phyloP scores from a whole-genome alignment of 129 eudicot species.

The Oenanthe sinensis region DNA sequence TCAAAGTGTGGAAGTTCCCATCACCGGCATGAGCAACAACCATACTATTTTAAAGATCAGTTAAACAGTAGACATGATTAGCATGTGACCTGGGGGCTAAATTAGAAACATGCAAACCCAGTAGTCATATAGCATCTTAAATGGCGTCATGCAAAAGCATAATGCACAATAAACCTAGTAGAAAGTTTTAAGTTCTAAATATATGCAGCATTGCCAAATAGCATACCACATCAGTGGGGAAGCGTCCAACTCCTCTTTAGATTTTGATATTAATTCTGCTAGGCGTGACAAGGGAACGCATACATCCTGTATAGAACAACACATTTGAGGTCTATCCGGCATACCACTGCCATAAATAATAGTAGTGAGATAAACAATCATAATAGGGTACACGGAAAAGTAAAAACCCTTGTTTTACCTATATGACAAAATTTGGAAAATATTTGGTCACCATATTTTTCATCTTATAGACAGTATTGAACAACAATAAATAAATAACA shows the following conservation, averaged over 20 bases:
- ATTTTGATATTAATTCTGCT: constrained; percentile 73
- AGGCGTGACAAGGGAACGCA: constrained; percentile 87
- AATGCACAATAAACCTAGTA: neutral
- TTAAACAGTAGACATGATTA: neutral
- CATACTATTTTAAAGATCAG: constrained; percentile 40
- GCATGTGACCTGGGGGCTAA: neutral
- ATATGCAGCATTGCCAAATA: neutral
- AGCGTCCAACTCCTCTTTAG: constrained; percentile 62
- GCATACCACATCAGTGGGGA: constrained; percentile 65
- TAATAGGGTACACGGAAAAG: neutral
- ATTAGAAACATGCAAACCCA: neutral
- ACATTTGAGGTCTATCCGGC: neutral
- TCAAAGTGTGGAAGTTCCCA: constrained; percentile 81
- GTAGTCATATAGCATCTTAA: neutral
- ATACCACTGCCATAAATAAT: neutral
- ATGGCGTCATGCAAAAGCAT: neutral
- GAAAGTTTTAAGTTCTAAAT: neutral
- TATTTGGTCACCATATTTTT: neutral
- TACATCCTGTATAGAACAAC: constrained; percentile 55
- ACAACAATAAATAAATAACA: no score
- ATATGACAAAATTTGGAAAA: neutral
- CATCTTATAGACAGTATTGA: neutral
- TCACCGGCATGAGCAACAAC: constrained; percentile 99
- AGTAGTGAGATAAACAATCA: neutral
- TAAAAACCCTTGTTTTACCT: neutral